phyloP scores from a whole-genome alignment of 306 rosid genomes.

The Fragaria vesca region DNA sequence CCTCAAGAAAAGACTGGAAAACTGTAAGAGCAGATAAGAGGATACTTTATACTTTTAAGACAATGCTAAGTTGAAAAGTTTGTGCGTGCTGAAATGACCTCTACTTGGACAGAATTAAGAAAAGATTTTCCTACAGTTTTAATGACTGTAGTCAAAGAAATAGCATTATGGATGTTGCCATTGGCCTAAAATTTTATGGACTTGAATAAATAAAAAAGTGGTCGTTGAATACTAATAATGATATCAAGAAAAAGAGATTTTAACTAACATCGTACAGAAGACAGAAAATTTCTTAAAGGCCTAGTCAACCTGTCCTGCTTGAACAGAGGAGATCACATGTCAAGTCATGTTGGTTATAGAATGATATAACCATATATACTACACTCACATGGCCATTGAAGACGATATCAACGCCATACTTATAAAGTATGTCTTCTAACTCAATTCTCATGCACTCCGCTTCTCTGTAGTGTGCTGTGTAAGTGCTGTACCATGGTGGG shows the following conservation, averaged over 20 bases:
- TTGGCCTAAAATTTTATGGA: not conserved
- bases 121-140: not conserved
- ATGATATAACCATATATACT: not conserved
- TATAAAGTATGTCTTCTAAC: slow-evolving; percentile 76
- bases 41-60: not conserved
- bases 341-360: not conserved
- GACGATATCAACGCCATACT: slow-evolving; percentile 69
- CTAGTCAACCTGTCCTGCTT: not conserved
- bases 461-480: slow-evolving; percentile 80
- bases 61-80: not conserved
- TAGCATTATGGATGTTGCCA: not conserved
- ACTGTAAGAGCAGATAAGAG: not conserved
- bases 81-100: not conserved
- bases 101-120: not conserved
- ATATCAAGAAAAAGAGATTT: not conserved
- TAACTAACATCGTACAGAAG: not conserved
- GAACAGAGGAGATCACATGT: not conserved
- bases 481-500: slow-evolving; percentile 93
- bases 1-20: not conserved
- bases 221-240: not conserved
- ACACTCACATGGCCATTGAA: slow-evolving; percentile 85
- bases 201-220: not conserved
- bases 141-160: not conserved
- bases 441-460: slow-evolving; percentile 87
- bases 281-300: not conserved